Evolutionary conservation across 2,329 filamentous ascomycete genomes (phyloP).

Genomic region (Alternaria metachromatica): DNA sequence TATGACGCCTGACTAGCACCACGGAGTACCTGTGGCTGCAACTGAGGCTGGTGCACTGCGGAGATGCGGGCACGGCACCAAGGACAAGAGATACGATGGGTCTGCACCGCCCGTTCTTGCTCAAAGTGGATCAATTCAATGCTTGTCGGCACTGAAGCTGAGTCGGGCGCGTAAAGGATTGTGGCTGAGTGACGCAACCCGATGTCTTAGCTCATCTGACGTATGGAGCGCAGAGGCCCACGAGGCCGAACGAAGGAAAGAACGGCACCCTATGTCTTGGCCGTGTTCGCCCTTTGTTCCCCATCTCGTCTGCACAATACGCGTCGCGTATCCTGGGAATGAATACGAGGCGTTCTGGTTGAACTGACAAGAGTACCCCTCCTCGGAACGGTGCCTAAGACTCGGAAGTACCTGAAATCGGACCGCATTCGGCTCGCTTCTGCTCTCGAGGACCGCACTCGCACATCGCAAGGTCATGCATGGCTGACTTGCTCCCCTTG

Average conservation of each 20-base stretch:
- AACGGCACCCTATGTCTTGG: conserved; percentile 24
- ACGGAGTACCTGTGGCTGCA: conserved; percentile 30
- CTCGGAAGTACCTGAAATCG: neutral
- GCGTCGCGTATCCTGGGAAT: neutral
- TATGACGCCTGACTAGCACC: conserved; percentile 34
- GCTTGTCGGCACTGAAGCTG: conserved; percentile 25
- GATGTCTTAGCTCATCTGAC: conserved; percentile 21
- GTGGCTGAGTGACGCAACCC: conserved; percentile 33
- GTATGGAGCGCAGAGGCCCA: conserved; percentile 1
- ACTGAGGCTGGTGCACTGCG: conserved; percentile 30
- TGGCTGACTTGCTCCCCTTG: conserved; percentile 12
- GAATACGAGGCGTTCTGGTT: neutral
- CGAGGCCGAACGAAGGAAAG: conserved; percentile 13
- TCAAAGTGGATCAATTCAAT: conserved; percentile 18
- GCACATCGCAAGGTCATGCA: neutral
- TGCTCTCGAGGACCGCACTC: neutral
- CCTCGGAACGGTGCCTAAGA: neutral
- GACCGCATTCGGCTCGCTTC: neutral
- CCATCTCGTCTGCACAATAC: neutral
- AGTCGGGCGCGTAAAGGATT: conserved; percentile 21
- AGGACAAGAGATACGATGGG: conserved; percentile 14
- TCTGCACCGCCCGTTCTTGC: conserved; percentile 18
- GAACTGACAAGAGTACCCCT: neutral
- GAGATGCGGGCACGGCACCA: conserved; percentile 13
- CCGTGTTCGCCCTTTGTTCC: conserved; percentile 2